Percentiles rank a stretch among this genome's conserved stretches.
Conservation (phyloP, 2,329 filamentous ascomycete genomes). For the Aureobasidium leucospermi region DNA sequence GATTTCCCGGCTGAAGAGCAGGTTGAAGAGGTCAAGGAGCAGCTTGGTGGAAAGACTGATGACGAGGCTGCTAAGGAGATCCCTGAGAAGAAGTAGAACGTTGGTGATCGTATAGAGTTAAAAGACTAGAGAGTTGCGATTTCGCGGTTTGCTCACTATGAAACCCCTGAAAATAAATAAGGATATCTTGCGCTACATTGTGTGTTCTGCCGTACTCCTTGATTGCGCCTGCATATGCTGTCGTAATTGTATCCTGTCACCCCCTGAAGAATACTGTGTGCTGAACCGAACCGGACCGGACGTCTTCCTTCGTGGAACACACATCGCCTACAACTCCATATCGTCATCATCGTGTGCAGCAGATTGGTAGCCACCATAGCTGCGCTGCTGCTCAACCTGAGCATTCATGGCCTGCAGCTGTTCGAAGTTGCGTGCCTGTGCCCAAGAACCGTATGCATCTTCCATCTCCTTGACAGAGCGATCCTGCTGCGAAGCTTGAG, state of each 20-base stretch:
- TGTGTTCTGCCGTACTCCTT: not conserved
- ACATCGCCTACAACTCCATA: conserved; percentile 3
- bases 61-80: conserved; percentile 16
- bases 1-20: conserved; percentile 22
- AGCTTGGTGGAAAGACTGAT: conserved; percentile 13
- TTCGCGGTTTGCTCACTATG: not conserved
- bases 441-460: conserved; percentile 59
- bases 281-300: not conserved
- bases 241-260: not conserved
- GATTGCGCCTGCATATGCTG: not conserved
- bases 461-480: conserved; percentile 46
- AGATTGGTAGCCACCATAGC: not conserved
- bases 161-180: too few species aligned
- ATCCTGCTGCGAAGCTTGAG: not conserved
- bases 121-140: not conserved
- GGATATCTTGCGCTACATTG: not conserved
- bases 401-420: conserved; percentile 41
- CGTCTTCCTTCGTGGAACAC: not conserved
- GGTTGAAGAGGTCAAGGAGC: conserved; percentile 14
- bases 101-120: not conserved
- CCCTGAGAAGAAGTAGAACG: conserved; percentile 10
- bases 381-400: conserved; percentile 10
- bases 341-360: not conserved
- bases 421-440: conserved; percentile 46
- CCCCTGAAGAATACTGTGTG: not conserved